Evolutionary conservation across 768 basidiomycete genomes (phyloP).

Genomic region (Dictyophora rubrovolvata): DNA sequence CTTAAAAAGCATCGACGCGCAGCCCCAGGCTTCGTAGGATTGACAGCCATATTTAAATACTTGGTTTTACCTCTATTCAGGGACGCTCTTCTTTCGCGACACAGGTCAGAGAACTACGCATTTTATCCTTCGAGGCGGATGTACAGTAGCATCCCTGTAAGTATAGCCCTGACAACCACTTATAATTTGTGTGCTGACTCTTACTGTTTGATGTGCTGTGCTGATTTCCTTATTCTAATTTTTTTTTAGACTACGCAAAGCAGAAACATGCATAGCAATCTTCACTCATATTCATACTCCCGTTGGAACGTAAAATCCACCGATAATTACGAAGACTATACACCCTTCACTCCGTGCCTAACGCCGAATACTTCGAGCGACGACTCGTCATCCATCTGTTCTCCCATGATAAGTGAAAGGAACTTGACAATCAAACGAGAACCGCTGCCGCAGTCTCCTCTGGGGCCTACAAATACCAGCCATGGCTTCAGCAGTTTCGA

Average conservation of each 20-base stretch:
- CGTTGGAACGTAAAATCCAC: not conserved
- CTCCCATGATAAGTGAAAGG: not conserved
- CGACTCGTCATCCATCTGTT: not conserved
- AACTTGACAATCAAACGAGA: not conserved
- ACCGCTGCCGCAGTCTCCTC: not conserved
- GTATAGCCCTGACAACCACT: no score
- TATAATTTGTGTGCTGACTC: not conserved
- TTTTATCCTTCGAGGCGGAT: no score
- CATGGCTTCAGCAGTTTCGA: not conserved
- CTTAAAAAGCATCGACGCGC: no score
- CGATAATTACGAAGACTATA: not conserved
- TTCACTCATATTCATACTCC: not conserved
- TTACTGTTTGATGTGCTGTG: not conserved
- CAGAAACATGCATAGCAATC: not conserved
- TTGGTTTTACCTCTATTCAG: no score
- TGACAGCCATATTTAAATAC: no score
- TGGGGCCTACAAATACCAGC: not conserved
- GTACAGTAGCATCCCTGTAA: no score
- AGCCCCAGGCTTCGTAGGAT: no score
- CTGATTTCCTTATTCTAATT: not conserved
- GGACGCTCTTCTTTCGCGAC: no score
- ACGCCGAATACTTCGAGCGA: not conserved
- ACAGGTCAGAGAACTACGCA: no score
- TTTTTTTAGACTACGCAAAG: not conserved
- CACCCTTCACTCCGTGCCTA: constrained; percentile 1